Percentiles rank a stretch among this genome's conserved stretches.
Conservation (phyloP, 306 rosid genomes). For the Begonia loranthoides region DNA sequence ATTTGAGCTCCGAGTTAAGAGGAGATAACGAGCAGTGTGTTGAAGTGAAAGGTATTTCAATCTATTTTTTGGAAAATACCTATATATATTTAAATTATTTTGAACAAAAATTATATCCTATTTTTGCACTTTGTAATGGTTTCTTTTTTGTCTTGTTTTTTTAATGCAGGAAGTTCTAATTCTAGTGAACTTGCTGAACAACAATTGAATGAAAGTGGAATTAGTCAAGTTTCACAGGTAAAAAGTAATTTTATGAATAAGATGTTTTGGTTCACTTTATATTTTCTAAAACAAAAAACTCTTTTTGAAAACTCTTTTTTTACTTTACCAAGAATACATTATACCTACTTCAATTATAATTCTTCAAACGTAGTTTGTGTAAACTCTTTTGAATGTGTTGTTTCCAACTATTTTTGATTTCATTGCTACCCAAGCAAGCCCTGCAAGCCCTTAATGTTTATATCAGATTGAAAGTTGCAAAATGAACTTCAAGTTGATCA, state of each 20-base stretch:
- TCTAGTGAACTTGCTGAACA: slow-evolving; percentile 21
- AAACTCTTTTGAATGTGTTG: too few species aligned
- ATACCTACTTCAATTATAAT: too few species aligned
- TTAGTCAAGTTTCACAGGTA: slow-evolving; percentile 47
- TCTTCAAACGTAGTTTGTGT: too few species aligned
- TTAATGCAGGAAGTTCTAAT: slow-evolving; percentile 35
- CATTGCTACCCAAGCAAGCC: too few species aligned
- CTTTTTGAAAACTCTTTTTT: too few species aligned
- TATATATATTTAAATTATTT: neutral
- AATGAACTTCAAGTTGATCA: too few species aligned
- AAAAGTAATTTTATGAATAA: neutral
- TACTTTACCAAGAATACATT: too few species aligned
- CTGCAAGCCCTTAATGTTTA: too few species aligned
- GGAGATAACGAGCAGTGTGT: slow-evolving; percentile 24
- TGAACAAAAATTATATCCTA: neutral
- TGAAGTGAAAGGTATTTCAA: slow-evolving; percentile 30
- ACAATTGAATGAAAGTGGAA: slow-evolving; percentile 18
- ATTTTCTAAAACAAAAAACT: neutral
- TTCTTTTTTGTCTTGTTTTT: neutral
- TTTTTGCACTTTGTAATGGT: neutral
- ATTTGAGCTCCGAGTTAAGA: slow-evolving; percentile 25
- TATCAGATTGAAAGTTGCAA: too few species aligned
- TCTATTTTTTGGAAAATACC: neutral
- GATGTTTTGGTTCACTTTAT: neutral
- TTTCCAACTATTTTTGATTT: too few species aligned